Evolutionary conservation across 345 rosid genomes (phyloP).

Genomic region (Aegle marmelos): DNA sequence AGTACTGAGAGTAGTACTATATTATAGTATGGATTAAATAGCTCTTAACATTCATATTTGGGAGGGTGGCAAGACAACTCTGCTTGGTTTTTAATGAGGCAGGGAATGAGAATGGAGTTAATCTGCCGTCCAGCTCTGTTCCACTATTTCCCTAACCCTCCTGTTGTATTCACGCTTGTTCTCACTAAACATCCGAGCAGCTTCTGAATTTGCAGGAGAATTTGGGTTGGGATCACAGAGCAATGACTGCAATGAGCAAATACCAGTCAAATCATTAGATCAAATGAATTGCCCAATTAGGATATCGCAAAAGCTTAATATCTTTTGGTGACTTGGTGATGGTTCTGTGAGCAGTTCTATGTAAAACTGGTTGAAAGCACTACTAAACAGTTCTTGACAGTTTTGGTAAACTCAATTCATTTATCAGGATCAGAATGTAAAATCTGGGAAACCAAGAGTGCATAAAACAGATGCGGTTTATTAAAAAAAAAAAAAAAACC

Average conservation of each 20-base stretch:
- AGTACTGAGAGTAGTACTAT: background rate
- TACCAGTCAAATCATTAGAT: background rate
- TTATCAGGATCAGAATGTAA: background rate
- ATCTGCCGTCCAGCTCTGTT: conserved; percentile 77
- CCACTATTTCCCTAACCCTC: conserved; percentile 61
- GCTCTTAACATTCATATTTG: conserved; percentile 9
- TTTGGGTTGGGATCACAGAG: conserved; percentile 82
- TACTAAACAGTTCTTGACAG: background rate
- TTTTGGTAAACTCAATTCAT: background rate
- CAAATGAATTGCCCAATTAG: background rate
- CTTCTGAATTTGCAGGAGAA: conserved; percentile 81
- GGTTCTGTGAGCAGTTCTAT: background rate
- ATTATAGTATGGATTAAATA: conserved; percentile 9
- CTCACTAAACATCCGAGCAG: conserved; percentile 73
- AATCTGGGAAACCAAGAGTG: background rate
- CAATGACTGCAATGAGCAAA: conserved; percentile 41
- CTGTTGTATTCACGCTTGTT: conserved; percentile 68
- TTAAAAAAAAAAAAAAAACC: background rate
- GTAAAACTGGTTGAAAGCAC: background rate
- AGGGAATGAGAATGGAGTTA: conserved; percentile 11
- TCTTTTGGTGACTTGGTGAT: background rate
- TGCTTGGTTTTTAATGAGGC: background rate
- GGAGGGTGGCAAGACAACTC: background rate
- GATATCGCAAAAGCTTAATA: background rate
- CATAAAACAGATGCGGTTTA: background rate